phyloP scores from a whole-genome alignment of 805 yeast species.

The Candida boleticola region DNA sequence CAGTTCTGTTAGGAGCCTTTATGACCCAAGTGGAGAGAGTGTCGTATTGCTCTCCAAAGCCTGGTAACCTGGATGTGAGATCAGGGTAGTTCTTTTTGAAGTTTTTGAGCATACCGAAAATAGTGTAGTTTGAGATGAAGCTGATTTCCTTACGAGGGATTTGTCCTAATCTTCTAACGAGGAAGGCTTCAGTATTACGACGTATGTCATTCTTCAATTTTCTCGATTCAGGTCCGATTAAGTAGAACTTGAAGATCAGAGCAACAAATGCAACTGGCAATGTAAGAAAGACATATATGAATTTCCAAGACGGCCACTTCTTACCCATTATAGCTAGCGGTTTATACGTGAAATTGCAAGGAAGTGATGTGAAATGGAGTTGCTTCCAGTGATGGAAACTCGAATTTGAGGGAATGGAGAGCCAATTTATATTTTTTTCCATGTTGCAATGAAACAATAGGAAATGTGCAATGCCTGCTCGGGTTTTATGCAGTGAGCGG shows the following conservation, averaged over 20 bases:
- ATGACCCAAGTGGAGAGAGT: constrained; percentile 33
- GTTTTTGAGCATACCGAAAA: background rate
- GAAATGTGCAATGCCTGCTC: too few species aligned
- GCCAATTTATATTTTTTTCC: too few species aligned
- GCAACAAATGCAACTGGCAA: background rate
- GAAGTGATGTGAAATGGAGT: too few species aligned
- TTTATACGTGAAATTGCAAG: too few species aligned
- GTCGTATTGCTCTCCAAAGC: constrained; percentile 32
- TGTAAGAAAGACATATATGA: too few species aligned
- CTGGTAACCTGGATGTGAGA: constrained; percentile 14
- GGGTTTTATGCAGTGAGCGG: too few species aligned
- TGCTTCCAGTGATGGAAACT: too few species aligned
- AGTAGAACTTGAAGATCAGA: background rate
- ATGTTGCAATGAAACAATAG: too few species aligned
- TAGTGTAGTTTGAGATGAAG: background rate
- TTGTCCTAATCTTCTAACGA: background rate
- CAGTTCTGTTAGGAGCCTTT: constrained; percentile 22
- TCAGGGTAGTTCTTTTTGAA: background rate
- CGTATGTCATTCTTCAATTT: background rate
- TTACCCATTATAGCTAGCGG: too few species aligned
- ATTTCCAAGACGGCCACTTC: too few species aligned
- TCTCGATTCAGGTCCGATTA: background rate
- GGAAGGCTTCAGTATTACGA: background rate
- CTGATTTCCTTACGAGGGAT: background rate
- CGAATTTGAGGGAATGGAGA: too few species aligned